phyloP scores from a whole-genome alignment of 1,284 basidiomycete genomes.

The Marasmius oreades region DNA sequence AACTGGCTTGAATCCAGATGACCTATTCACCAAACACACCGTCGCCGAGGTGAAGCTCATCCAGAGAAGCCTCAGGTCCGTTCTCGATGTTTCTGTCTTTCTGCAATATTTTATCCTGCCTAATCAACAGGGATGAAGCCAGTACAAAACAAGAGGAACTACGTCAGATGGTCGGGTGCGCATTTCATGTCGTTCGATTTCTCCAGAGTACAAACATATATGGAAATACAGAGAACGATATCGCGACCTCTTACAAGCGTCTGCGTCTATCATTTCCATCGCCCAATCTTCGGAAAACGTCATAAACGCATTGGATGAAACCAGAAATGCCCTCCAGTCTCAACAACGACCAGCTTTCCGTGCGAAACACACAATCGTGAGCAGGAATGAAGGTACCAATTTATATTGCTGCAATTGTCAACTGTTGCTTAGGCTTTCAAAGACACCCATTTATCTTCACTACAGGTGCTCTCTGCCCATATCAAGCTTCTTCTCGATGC shows the following conservation, averaged over 20 bases:
- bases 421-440: neutral
- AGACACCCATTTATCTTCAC: constrained; percentile 66
- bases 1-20: constrained; percentile 65
- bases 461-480: constrained; percentile 81
- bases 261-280: constrained; percentile 81
- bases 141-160: constrained; percentile 90
- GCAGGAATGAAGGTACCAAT: constrained; percentile 47
- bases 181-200: constrained; percentile 20
- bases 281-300: constrained; percentile 64
- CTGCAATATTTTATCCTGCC: constrained; percentile 1
- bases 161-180: constrained; percentile 93
- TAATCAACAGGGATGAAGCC: constrained; percentile 72
- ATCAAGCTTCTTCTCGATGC: constrained; percentile 85
- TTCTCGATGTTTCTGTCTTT: neutral
- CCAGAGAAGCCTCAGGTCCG: constrained; percentile 70
- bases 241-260: constrained; percentile 88
- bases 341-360: constrained; percentile 38
- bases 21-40: constrained; percentile 72
- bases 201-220: constrained; percentile 30
- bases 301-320: constrained; percentile 55
- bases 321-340: constrained; percentile 47
- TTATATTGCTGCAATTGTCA: neutral
- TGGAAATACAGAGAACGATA: constrained; percentile 86
- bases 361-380: constrained; percentile 37
- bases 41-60: constrained; percentile 73